phyloP scores from a whole-genome alignment of 2,329 filamentous ascomycete species.

The Ceratocystiopsis minuta region DNA sequence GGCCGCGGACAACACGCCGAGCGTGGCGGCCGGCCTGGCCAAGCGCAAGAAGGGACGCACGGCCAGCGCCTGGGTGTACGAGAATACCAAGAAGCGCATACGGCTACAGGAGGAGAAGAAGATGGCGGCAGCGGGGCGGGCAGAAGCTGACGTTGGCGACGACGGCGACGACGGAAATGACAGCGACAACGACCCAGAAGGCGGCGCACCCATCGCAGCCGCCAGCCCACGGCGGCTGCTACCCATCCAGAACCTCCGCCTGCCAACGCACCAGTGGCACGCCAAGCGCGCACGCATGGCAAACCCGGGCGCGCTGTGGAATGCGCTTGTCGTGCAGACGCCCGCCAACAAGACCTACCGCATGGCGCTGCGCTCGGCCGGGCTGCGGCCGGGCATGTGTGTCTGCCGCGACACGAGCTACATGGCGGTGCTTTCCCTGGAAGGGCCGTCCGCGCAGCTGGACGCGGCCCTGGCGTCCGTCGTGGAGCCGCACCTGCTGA shows the following conservation, averaged over 20 bases:
- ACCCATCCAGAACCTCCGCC: slow-evolving; percentile 77
- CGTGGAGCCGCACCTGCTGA: slow-evolving; percentile 5
- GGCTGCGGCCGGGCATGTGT: slow-evolving; percentile 51
- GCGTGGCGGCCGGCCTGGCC: slow-evolving; percentile 46
- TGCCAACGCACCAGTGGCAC: slow-evolving; percentile 89
- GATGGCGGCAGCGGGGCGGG: slow-evolving; percentile 6
- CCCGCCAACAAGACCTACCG: slow-evolving; percentile 83
- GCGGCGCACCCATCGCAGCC: background rate
- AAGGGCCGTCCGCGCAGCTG: slow-evolving; percentile 28
- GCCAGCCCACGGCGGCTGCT: slow-evolving; percentile 52
- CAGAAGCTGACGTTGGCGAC: background rate
- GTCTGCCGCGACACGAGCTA: slow-evolving; percentile 83
- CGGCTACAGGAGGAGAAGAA: slow-evolving; percentile 10
- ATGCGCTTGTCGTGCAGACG: slow-evolving; percentile 69
- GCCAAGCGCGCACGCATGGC: slow-evolving; percentile 86
- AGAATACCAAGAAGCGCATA: slow-evolving; percentile 14
- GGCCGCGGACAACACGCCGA: slow-evolving; percentile 78
- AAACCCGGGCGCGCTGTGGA: slow-evolving; percentile 63
- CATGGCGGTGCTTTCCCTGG: slow-evolving; percentile 67
- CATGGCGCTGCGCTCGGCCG: slow-evolving; percentile 64
- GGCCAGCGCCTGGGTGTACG: slow-evolving; percentile 8
- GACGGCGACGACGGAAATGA: background rate
- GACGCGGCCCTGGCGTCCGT: slow-evolving; percentile 4
- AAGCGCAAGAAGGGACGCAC: slow-evolving; percentile 26
- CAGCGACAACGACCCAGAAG: slow-evolving; percentile 16